These are phyloP conservation scores for Aphanoascus verrucosus DNA, from an alignment of 2,329 filamentous ascomycete species.

Conservation along the genomic window DNA sequence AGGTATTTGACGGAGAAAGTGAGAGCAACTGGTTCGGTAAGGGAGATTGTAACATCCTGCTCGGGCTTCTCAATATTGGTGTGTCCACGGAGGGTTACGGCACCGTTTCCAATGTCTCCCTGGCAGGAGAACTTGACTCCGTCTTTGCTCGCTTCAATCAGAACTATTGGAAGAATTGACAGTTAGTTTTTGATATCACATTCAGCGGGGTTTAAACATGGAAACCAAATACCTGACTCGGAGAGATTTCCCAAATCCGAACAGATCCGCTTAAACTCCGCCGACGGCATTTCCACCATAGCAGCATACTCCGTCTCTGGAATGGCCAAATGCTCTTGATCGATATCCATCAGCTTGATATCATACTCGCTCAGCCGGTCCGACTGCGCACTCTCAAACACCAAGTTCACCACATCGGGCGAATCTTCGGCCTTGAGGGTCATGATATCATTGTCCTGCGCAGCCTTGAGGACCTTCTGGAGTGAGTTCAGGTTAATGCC, in stretches of 20 bases:
- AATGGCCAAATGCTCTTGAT: conserved; percentile 97
- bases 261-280: conserved; percentile 91
- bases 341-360: conserved; percentile 99
- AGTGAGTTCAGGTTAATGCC: conserved; percentile 94
- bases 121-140: conserved; percentile 89
- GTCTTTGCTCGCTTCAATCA: conserved; percentile 93
- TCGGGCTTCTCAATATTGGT: conserved; percentile 81
- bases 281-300: conserved; percentile 75
- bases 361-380: conserved; percentile 98
- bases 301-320: conserved; percentile 98
- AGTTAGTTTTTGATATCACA: background rate
- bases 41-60: conserved; percentile 74
- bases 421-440: conserved; percentile 97
- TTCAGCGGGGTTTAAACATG: background rate
- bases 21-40: conserved; percentile 82
- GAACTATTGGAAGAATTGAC: conserved; percentile 46
- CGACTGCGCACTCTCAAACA: conserved; percentile 80
- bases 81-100: conserved; percentile 82
- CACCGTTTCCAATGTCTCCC: conserved; percentile 91
- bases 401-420: conserved; percentile 86
- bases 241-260: conserved; percentile 84
- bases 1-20: conserved; percentile 99
- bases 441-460: conserved; percentile 85
- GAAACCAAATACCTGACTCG: conserved; percentile 65
- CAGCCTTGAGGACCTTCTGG: conserved; percentile 91